Percentiles rank a stretch among this genome's conserved stretches.
These are phyloP conservation scores for Dioscorea cayenensis DNA, from an alignment of 116 monocot genomes.

Conservation along the genomic window DNA sequence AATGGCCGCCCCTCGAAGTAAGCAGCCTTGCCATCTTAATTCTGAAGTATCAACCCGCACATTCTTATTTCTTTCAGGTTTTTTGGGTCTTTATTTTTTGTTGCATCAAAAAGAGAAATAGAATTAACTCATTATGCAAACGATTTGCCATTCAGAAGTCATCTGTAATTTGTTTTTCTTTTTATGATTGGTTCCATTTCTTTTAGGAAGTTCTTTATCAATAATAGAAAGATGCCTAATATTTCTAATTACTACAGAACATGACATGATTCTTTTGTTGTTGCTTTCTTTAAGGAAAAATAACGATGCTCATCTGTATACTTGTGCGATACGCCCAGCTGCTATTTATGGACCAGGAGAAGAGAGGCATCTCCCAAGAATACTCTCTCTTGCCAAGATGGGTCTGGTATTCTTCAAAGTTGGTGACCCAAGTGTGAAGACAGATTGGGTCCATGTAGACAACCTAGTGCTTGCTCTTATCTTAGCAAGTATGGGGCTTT, in stretches of 20 bases:
- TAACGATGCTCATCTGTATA: conserved; percentile 49
- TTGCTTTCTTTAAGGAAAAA: conserved; percentile 37
- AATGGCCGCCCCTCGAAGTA: conserved; percentile 79
- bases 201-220: neutral
- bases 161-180: neutral
- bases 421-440: conserved; percentile 60
- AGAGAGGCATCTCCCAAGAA: conserved; percentile 89
- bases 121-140: too few species aligned
- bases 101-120: neutral
- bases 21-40: conserved; percentile 9
- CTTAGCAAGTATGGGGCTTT: conserved; percentile 88
- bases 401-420: conserved; percentile 67
- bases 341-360: conserved; percentile 98
- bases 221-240: neutral
- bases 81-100: neutral
- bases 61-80: neutral
- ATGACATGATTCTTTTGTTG: neutral
- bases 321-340: conserved; percentile 92
- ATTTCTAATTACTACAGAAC: neutral
- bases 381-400: conserved; percentile 73
- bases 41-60: neutral
- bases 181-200: neutral
- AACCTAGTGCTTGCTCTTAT: conserved; percentile 91
- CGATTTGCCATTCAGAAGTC: neutral
- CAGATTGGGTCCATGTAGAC: conserved; percentile 94